phyloP scores from a whole-genome alignment of 768 basidiomycete genomes.

The Boletus edulis region DNA sequence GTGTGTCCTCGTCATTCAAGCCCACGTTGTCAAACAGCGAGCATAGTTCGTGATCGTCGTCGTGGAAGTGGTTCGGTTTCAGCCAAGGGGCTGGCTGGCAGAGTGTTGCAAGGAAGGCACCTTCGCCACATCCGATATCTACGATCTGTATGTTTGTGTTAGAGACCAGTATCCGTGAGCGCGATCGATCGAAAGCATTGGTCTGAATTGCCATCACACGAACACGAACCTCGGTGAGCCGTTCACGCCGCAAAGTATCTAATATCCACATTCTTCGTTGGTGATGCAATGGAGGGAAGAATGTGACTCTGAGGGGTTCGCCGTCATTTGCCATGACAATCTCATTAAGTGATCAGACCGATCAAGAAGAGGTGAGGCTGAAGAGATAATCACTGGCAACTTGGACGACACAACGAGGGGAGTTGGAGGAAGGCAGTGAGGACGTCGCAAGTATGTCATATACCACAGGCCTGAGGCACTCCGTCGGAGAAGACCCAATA shows the following conservation, averaged over 20 bases:
- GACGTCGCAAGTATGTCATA: neutral
- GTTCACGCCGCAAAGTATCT: conserved; percentile 56
- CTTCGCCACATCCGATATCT: conserved; percentile 85
- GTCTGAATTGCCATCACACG: neutral
- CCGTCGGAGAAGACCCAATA: conserved; percentile 22
- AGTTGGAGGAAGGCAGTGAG: neutral
- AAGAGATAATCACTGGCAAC: neutral
- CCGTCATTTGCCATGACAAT: conserved; percentile 17
- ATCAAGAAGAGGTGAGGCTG: neutral
- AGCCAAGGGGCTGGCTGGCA: conserved; percentile 77
- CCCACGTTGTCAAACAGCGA: conserved; percentile 23
- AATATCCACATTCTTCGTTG: conserved; percentile 75
- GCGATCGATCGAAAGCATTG: neutral
- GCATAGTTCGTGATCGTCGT: conserved; percentile 19
- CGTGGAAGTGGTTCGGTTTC: conserved; percentile 25
- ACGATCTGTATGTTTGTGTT: conserved; percentile 49
- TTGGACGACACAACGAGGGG: neutral
- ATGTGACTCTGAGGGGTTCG: conserved; percentile 47
- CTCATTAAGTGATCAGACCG: neutral
- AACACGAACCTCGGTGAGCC: conserved; percentile 47
- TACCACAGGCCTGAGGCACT: conserved; percentile 8
- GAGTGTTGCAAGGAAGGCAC: conserved; percentile 65
- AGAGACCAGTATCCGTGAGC: neutral
- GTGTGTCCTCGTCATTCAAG: conserved; percentile 38
- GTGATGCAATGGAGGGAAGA: conserved; percentile 64